Conservation (phyloP, 2,329 filamentous ascomycete species). For the Cladosporium cucumerinum region DNA sequence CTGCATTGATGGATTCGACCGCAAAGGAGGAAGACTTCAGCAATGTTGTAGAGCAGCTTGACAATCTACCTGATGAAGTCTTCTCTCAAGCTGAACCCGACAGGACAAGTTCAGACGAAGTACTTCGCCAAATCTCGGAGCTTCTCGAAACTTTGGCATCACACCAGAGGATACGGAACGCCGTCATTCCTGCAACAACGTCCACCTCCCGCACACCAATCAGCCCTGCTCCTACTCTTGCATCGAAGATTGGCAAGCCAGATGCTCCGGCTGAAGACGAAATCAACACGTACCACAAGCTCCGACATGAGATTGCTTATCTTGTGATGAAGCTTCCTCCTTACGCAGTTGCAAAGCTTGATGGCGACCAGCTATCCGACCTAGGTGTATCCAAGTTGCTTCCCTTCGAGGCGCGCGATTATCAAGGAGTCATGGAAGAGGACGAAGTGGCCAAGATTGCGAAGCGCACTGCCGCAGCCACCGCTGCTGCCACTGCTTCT, state of each 20-base stretch:
- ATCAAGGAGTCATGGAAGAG: slow-evolving; percentile 77
- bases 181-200: slow-evolving; percentile 55
- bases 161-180: slow-evolving; percentile 74
- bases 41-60: slow-evolving; percentile 26
- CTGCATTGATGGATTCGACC: slow-evolving; percentile 36
- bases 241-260: slow-evolving; percentile 52
- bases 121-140: slow-evolving; percentile 70
- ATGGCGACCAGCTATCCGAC: slow-evolving; percentile 80
- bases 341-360: slow-evolving; percentile 79
- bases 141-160: slow-evolving; percentile 73
- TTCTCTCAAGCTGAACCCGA: slow-evolving; percentile 30
- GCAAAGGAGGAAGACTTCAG: slow-evolving; percentile 35
- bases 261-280: slow-evolving; percentile 63
- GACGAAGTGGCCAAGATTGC: slow-evolving; percentile 57
- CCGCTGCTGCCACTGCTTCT: slow-evolving; percentile 30
- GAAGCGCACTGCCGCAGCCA: slow-evolving; percentile 37
- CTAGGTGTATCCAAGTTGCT: slow-evolving; percentile 78
- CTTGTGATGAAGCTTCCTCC: slow-evolving; percentile 75
- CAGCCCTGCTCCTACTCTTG: slow-evolving; percentile 64
- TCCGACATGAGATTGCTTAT: slow-evolving; percentile 71
- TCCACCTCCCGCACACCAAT: slow-evolving; percentile 29
- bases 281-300: slow-evolving; percentile 61
- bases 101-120: slow-evolving; percentile 37
- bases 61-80: slow-evolving; percentile 20
- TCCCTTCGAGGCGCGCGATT: slow-evolving; percentile 67